Base-by-base conservation (phyloP, 768 basidiomycete species). In the Nevesoporus exiguus region DNA sequence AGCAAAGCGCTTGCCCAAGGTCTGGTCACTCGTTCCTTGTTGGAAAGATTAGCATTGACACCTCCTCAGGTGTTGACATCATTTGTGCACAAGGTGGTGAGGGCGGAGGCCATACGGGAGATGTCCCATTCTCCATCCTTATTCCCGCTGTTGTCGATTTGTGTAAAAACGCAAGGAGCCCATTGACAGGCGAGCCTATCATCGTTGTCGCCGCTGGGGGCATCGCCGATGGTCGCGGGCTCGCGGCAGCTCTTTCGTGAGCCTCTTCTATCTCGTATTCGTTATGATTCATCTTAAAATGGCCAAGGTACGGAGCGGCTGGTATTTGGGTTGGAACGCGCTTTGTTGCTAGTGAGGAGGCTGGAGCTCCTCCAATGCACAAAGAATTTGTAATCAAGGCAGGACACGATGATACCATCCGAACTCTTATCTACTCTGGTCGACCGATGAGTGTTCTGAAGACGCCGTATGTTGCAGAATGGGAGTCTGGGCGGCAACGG, bases 291-390 rank as follows among this genome's bases (percentile, higher is more conserved):
- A 54, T 47, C 27, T 14, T n/a, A 14, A 49, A 27, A 15, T 14
- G 24, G 49, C 19, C 44, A 57, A 88, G 86, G 49, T 90, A 87
- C 58, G 92, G 92, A 44, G 92, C 91, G 5, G 77, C 85, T 3
- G 92, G 86, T 41, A 87, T 93, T 3, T 94, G 92, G 92, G 89
- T 91, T 34, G 88, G 88, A 37, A 93, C 90, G 5, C 84, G 90
- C 36, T 93, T 93, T 65, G 89, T 92, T 39, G 89, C 90, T 11
- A 84, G 85, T 61, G 82, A 77, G 34, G 89, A 93, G 67, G 89
- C 91, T 0, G 87, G 84, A 34, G 91, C 90, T 3, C 85, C 90
- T 11, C 80, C 80, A 31, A 80, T 69, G 59, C 88, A 90, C 69
- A 90, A 90, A 65, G 78, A 89, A 47, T 71, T 81, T 49, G 74